Conservation (phyloP, 192 early-diverging fungal genomes). For the Anaeromyces robustus region DNA sequence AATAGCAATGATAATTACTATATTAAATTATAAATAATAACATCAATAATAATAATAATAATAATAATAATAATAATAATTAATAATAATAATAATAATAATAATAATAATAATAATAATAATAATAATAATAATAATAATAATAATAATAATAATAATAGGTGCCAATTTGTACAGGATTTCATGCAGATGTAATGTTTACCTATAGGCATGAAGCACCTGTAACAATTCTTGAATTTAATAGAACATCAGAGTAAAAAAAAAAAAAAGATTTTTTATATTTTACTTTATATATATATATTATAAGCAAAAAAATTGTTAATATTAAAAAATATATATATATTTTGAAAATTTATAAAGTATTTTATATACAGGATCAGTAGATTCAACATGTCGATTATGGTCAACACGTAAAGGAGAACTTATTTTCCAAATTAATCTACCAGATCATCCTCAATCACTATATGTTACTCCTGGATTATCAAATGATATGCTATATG, state of each 20-base stretch:
- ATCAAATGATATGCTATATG: slow-evolving; percentile 12
- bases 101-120: too few species aligned
- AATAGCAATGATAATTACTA: too few species aligned
- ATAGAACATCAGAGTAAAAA: slow-evolving; percentile 20
- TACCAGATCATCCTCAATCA: slow-evolving; percentile 20
- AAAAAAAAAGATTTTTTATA: too few species aligned
- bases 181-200: slow-evolving; percentile 32
- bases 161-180: slow-evolving; percentile 23
- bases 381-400: slow-evolving; percentile 32
- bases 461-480: slow-evolving; percentile 11
- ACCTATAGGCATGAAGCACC: slow-evolving; percentile 38
- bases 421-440: slow-evolving; percentile 44
- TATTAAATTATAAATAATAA: too few species aligned
- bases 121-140: too few species aligned
- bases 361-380: slow-evolving; percentile 33
- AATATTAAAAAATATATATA: too few species aligned
- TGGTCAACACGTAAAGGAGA: slow-evolving; percentile 38
- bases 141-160: background rate
- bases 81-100: too few species aligned
- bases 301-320: too few species aligned
- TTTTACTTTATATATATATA: too few species aligned
- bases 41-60: too few species aligned
- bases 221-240: slow-evolving; percentile 25
- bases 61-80: too few species aligned
- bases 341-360: background rate